Evolutionary conservation across 768 basidiomycete species (phyloP).

Genomic region (Neoboletus brunneissimus): DNA sequence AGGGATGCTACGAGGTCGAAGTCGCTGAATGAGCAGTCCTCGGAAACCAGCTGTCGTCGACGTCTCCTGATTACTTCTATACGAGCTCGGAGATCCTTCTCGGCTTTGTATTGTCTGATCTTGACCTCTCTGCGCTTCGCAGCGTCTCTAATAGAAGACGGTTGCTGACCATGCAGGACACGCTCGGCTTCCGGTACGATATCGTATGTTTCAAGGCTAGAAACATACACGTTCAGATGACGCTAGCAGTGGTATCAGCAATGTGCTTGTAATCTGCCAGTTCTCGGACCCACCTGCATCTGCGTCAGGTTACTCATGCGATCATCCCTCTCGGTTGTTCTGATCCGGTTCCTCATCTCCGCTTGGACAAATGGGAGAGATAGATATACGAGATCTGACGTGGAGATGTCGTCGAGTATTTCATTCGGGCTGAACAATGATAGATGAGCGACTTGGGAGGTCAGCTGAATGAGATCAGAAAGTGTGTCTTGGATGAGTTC

Average conservation of each 20-base stretch:
- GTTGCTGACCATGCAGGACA: conserved; percentile 47
- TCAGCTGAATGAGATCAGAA: conserved; percentile 52
- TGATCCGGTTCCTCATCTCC: conserved; percentile 61
- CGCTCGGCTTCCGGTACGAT: conserved; percentile 63
- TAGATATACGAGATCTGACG: conserved; percentile 72
- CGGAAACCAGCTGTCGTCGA: conserved; percentile 39
- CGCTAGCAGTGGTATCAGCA: conserved; percentile 36
- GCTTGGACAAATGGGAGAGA: conserved; percentile 66
- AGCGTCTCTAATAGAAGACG: conserved; percentile 56
- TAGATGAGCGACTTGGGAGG: conserved; percentile 53
- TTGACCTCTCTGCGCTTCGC: conserved; percentile 78
- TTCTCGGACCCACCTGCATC: conserved; percentile 50
- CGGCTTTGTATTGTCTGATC: conserved; percentile 85
- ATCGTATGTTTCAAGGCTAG: conserved; percentile 58
- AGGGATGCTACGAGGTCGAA: conserved; percentile 65
- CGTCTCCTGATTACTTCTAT: conserved; percentile 64
- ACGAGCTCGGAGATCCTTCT: conserved; percentile 71
- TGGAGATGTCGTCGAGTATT: conserved; percentile 75
- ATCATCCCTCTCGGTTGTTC: conserved; percentile 53
- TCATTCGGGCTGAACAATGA: conserved; percentile 85
- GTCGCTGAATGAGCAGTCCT: conserved; percentile 41
- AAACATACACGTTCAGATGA: conserved; percentile 46
- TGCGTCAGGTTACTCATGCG: conserved; percentile 54
- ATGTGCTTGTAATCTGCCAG: conserved; percentile 1
- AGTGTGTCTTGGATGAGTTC: conserved; percentile 55